Evolutionary conservation across 345 rosid genomes (phyloP).

Genomic region (Eutrema japonicum): DNA sequence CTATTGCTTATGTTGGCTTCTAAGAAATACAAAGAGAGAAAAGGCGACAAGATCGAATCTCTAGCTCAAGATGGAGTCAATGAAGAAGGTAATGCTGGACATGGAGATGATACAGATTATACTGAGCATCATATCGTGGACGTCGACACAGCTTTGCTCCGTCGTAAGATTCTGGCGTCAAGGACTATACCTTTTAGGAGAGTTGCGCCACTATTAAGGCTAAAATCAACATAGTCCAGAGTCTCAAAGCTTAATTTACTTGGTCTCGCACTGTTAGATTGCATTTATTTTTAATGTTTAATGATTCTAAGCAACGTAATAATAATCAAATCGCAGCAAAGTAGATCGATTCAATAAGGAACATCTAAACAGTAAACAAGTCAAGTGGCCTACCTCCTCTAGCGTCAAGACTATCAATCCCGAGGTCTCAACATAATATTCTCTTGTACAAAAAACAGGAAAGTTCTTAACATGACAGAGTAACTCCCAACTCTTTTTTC

Average conservation of each 20-base stretch:
- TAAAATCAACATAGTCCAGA: slow-evolving; percentile 5
- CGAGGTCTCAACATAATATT: neutral
- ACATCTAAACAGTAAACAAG: neutral
- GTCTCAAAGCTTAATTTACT: neutral
- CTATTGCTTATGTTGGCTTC: slow-evolving; percentile 10
- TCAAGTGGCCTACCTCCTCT: neutral
- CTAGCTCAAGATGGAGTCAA: neutral
- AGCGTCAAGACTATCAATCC: neutral
- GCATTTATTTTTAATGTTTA: neutral
- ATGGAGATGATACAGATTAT: neutral
- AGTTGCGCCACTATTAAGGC: neutral
- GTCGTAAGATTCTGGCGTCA: neutral
- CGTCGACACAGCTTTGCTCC: slow-evolving; percentile 2
- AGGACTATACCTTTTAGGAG: neutral
- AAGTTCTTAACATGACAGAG: neutral
- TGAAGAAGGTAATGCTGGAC: neutral
- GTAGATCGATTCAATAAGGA: neutral
- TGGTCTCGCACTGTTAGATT: too few species aligned
- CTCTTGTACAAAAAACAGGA: slow-evolving; percentile 16
- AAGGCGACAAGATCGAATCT: neutral
- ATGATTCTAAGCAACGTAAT: neutral
- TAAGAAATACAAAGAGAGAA: slow-evolving; percentile 7
- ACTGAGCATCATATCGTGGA: slow-evolving; percentile 3
- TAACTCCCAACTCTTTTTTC: neutral
- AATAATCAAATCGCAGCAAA: too few species aligned